Base-by-base conservation (phyloP, 176 grass and related monocot genomes). In the Hordeum marinum region DNA sequence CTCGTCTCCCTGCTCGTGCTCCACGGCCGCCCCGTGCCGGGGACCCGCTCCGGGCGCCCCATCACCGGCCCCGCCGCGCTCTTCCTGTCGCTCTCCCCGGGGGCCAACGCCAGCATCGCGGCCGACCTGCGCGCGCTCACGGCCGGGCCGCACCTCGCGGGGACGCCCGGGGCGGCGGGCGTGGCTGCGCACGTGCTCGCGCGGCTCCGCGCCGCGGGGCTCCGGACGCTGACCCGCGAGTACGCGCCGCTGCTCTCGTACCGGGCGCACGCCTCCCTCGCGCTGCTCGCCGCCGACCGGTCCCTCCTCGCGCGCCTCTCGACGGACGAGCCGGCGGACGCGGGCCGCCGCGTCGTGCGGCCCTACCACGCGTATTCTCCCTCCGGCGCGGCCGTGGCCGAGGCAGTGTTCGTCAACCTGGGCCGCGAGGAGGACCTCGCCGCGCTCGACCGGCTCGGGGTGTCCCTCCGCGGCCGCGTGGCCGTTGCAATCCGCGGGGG, bases 291-390 rank as follows among this genome's bases (percentile, higher is more conserved):
- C 3, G 11, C 87, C 43, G 80, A 94, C 34, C 68, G 91, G 0
- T 58, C 87, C 76, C 87, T 87, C 36, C 60, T 95, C 0, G 7
- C 64, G 20, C 18, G 6, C 17, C 93, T 98, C 0, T 90, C 89
- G 24, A 26, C 90, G 45, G 60, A 87, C 4, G 96, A 98, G 78
- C 93, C 96, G 8, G 93, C 96, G 12, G 96, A 95, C 79, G 54
- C 24, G 21, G 75, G 50, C 0, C 42, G 64, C 42, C 82, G 77
- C 54, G 45, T 90, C 74, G 79, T 93, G 72, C 80, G 21, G 15
- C 91, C 96, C 7, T 98, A 98, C 87, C 93, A 98, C 79, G 96
- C 96, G 24, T 98, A 98, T 67, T 83, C 96, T 9, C 93, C 93
- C 7, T 95, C 96, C 4, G 93, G 91, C 0, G 36, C 74, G 14